phyloP scores from a whole-genome alignment of 805 yeast species.

The Ogataea ramenticola region DNA sequence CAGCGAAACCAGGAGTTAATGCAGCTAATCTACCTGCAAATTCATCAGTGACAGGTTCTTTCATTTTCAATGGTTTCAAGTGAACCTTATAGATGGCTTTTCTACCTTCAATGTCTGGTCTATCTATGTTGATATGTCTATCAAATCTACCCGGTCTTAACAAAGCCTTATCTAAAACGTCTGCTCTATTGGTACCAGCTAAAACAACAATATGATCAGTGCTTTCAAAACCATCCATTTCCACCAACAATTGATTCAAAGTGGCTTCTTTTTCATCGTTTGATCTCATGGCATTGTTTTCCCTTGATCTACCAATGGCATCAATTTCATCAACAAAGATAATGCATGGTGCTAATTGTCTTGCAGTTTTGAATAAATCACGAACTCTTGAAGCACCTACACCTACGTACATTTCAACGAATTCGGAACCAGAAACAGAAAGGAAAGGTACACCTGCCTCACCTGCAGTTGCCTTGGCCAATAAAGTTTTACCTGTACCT shows the following conservation, averaged over 20 bases:
- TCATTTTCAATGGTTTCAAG: constrained; percentile 49
- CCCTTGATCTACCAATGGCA: constrained; percentile 80
- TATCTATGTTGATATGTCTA: constrained; percentile 78
- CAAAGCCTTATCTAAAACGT: constrained; percentile 81
- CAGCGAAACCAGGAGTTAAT: constrained; percentile 90
- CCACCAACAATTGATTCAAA: constrained; percentile 84
- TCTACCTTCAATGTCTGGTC: constrained; percentile 86
- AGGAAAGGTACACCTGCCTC: constrained; percentile 93
- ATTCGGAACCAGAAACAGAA: constrained; percentile 89
- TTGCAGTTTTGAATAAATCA: constrained; percentile 83
- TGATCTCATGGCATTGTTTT: constrained; percentile 69
- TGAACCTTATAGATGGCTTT: constrained; percentile 82
- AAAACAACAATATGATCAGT: constrained; percentile 86
- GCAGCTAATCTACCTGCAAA: constrained; percentile 83
- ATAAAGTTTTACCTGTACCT: constrained; percentile 91
- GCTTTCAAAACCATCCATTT: constrained; percentile 92
- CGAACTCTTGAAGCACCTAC: constrained; percentile 95
- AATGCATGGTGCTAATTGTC: constrained; percentile 85
- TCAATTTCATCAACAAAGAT: constrained; percentile 93
- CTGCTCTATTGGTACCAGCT: constrained; percentile 93
- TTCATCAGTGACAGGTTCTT: constrained; percentile 40
- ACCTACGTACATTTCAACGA: constrained; percentile 96
- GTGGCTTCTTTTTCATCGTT: constrained; percentile 94
- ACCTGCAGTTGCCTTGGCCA: constrained; percentile 95
- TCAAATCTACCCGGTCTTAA: constrained; percentile 95